These are phyloP conservation scores for Leishmania guyanensis DNA, from an alignment of 208 protist species.

Conservation along the genomic window DNA sequence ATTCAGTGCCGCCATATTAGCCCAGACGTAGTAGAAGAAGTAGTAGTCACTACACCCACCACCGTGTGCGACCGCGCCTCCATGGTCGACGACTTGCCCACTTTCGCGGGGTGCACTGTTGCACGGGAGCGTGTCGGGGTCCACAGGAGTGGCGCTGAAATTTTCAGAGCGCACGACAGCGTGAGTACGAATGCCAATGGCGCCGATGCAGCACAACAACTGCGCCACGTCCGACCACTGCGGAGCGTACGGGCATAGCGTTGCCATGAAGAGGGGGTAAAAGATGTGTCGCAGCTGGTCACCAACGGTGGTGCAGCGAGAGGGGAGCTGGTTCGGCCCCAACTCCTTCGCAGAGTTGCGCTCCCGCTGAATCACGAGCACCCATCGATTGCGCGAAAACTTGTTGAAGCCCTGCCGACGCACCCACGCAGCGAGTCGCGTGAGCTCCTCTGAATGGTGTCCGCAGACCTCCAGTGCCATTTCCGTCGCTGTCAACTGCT, in stretches of 20 bases:
- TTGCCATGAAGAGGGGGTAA: constrained; percentile 97
- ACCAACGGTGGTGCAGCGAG: constrained; percentile 57
- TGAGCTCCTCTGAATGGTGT: constrained; percentile 70
- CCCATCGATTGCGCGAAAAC: constrained; percentile 78
- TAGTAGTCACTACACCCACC: constrained; percentile 97
- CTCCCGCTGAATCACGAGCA: constrained; percentile 55
- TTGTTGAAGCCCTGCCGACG: constrained; percentile 86
- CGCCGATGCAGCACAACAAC: constrained; percentile 94
- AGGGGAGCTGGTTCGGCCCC: constrained; percentile 45
- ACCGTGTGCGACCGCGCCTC: constrained; percentile 6
- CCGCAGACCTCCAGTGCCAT: constrained; percentile 75
- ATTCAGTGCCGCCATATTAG: constrained; percentile 97
- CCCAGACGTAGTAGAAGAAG: constrained; percentile 98
- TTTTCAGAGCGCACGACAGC: constrained; percentile 51
- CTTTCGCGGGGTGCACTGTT: background rate
- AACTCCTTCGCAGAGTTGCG: constrained; percentile 16
- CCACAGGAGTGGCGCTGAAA: constrained; percentile 38
- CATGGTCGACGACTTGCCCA: background rate
- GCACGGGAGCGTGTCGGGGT: constrained; percentile 59
- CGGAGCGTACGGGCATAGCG: constrained; percentile 85
- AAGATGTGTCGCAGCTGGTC: constrained; percentile 97
- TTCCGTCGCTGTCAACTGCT: constrained; percentile 68
- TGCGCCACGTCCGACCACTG: constrained; percentile 91
- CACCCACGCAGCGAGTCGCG: constrained; percentile 74
- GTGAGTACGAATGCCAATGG: constrained; percentile 92